phyloP scores from a whole-genome alignment of 108 stramenopile genomes.

The Fistulifera pelliculosa region DNA sequence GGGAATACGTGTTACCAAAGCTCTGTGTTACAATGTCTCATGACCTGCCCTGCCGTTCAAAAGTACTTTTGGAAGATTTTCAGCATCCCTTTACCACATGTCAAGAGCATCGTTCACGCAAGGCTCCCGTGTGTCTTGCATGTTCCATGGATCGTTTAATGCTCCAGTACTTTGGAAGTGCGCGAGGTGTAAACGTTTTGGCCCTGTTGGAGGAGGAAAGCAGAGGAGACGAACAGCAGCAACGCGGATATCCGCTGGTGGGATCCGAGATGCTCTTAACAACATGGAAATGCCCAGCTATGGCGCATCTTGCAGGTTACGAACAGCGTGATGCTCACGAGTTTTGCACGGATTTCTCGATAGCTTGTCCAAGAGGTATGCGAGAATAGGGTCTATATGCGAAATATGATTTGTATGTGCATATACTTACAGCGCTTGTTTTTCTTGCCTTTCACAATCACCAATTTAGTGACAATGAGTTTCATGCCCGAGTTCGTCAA shows the following conservation, averaged over 20 bases:
- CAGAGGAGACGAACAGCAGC: background rate
- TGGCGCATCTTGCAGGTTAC: conserved; percentile 72
- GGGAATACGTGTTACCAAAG: conserved; percentile 88
- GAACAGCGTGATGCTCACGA: conserved; percentile 89
- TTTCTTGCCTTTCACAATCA: no score
- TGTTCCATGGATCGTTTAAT: conserved; percentile 49
- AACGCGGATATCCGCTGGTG: conserved; percentile 64
- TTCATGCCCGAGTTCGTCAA: conserved; percentile 14
- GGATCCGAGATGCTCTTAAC: conserved; percentile 70
- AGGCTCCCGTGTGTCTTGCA: conserved; percentile 7
- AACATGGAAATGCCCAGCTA: conserved; percentile 63
- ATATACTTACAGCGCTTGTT: no score
- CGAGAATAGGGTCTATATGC: conserved; percentile 9
- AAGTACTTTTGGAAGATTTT: conserved; percentile 50
- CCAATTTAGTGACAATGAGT: background rate
- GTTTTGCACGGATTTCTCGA: conserved; percentile 82
- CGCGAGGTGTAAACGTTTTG: conserved; percentile 43
- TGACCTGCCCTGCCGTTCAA: conserved; percentile 60
- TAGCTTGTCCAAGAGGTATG: conserved; percentile 31
- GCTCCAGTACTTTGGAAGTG: conserved; percentile 59
- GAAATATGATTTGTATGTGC: conserved; percentile 9
- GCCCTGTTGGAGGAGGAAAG: conserved; percentile 6
- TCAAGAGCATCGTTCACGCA: conserved; percentile 18
- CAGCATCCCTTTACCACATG: conserved; percentile 39
- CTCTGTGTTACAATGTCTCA: conserved; percentile 71